phyloP scores from a whole-genome alignment of 2,329 filamentous ascomycete genomes.

The Colletotrichum falcatum region DNA sequence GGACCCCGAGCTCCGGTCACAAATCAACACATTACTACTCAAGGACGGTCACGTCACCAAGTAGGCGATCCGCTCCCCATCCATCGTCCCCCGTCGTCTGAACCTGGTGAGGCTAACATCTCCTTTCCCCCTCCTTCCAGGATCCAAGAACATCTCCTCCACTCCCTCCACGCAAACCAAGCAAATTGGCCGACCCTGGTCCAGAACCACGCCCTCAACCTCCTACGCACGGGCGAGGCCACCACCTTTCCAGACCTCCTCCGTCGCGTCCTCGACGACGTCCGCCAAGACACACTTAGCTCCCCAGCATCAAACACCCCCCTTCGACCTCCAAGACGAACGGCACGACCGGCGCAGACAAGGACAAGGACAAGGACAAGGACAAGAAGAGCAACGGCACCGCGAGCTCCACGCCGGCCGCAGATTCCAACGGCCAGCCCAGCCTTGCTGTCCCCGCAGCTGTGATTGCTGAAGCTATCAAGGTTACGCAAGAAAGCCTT shows the following conservation, averaged over 20 bases:
- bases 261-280: slow-evolving; percentile 70
- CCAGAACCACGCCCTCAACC: slow-evolving; percentile 68
- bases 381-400: slow-evolving; percentile 37
- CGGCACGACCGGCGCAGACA: slow-evolving; percentile 40
- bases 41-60: slow-evolving; percentile 70
- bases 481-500: slow-evolving; percentile 68
- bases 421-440: slow-evolving; percentile 44
- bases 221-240: slow-evolving; percentile 70
- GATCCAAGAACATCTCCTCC: slow-evolving; percentile 74
- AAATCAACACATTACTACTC: slow-evolving; percentile 70
- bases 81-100: background rate
- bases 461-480: slow-evolving; percentile 73
- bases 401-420: slow-evolving; percentile 20
- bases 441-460: slow-evolving; percentile 68
- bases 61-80: slow-evolving; percentile 52
- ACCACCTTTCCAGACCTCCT: slow-evolving; percentile 72
- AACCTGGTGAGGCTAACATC: slow-evolving; percentile 15
- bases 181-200: slow-evolving; percentile 73
- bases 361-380: slow-evolving; percentile 26
- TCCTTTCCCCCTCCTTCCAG: slow-evolving; percentile 49
- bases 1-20: slow-evolving; percentile 71
- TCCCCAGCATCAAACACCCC: slow-evolving; percentile 46
- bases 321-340: slow-evolving; percentile 46
- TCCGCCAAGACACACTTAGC: slow-evolving; percentile 62
- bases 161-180: slow-evolving; percentile 69